Base-by-base conservation (phyloP, 495 filamentous ascomycete species). In the Xylaria palmicola region DNA sequence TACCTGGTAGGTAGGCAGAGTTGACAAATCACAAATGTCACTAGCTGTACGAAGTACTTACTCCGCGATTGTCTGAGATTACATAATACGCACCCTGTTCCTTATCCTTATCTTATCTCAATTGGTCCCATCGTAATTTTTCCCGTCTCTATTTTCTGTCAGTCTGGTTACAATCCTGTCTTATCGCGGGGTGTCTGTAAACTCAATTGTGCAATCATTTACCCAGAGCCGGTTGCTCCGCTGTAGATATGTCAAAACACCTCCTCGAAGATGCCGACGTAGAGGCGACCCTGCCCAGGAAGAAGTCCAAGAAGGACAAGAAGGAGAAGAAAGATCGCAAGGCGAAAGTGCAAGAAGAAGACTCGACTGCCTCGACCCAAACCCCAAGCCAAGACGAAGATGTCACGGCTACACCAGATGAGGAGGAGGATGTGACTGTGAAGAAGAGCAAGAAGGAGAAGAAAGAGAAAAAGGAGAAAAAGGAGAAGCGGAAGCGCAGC, bases 241-340 rank as follows among this genome's bases (percentile, higher is more conserved):
- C 20, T n/a, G 6, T n/a, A 22, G 22, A 47, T 20, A 72, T 70
- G 67, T 68, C 67, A n/a, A 72, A 72, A 53, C 70, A 72, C 30
- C 55, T 62, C 29, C 65, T 70, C 8, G 70, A 72, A 51, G 70
- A 70, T 27, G 68, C 61, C 49, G 65, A 70, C 27, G 68, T 68
- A 45, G 70, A 72, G 47, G 64, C 62, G 12, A 41, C 54, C 8
- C 27, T 68, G 29, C 63, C 70, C 27, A 66, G 67, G 52, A 72
- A 72, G 59, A 72, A 72, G 62, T 72, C 70, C 44, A 72, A 72
- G 63, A 72, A 72, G 54, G 69, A 67, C 53, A 69, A 69, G 67
- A 66, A 67, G 49, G 69, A 71, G 19, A 71, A 71, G 62, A 71
- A 69, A 40, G 60, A 65, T 53, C 60, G 62, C 55, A 68, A 67